Conservation (phyloP, 2,329 filamentous ascomycete genomes). For the Kalmusia sp. region DNA sequence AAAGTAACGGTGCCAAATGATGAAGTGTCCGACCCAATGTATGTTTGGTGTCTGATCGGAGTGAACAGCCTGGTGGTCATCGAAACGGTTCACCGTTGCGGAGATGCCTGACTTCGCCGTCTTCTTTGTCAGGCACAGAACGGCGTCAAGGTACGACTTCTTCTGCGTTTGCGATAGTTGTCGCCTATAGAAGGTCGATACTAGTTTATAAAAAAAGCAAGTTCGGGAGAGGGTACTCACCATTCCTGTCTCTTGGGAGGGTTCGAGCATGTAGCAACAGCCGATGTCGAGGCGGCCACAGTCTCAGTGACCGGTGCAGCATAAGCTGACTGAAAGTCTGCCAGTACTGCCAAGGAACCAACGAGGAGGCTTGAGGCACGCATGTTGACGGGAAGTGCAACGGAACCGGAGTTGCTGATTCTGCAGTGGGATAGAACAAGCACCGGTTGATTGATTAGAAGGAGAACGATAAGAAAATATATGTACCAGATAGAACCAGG, state of each 20-base stretch:
- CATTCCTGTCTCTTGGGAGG: constrained; percentile 3
- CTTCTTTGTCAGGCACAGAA: constrained; percentile 28
- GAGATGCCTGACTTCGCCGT: constrained; percentile 22
- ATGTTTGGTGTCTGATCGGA: constrained; percentile 26
- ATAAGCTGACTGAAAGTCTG: neutral
- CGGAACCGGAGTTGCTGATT: neutral
- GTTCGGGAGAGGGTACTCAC: neutral
- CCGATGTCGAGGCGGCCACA: no score
- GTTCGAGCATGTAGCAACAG: neutral
- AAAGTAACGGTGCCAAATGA: constrained; percentile 33
- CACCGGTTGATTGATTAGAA: neutral
- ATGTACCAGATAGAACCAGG: neutral
- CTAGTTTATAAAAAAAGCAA: no score
- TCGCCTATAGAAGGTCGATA: constrained; percentile 18
- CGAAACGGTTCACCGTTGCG: constrained; percentile 27
- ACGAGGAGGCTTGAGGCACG: neutral
- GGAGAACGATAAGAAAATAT: neutral
- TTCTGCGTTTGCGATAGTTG: constrained; percentile 22
- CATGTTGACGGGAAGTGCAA: neutral
- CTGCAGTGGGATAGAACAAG: neutral
- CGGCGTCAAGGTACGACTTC: constrained; percentile 31
- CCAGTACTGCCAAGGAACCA: neutral
- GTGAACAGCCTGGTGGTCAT: constrained; percentile 33
- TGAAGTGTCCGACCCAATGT: constrained; percentile 34
- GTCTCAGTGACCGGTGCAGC: neutral